Percentiles rank a stretch among this genome's conserved stretches.
These are phyloP conservation scores for Nicotiana tabacum DNA, from an alignment of 257 asterid species.

Conservation along the genomic window DNA sequence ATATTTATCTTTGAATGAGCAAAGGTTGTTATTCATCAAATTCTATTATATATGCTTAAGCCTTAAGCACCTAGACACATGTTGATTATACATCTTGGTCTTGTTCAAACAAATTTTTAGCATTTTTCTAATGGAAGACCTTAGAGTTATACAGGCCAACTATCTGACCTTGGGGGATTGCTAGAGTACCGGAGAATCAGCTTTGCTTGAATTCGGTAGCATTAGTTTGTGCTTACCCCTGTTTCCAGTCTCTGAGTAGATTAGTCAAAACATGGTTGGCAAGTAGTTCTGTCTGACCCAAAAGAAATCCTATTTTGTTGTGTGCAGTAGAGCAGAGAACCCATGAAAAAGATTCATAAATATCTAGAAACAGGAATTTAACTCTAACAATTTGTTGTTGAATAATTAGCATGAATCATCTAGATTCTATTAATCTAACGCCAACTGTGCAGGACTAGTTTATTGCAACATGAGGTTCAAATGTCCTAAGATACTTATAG, in stretches of 20 bases:
- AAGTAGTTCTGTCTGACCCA: background rate
- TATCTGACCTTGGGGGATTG: background rate
- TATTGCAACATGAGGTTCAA: background rate
- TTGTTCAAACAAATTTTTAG: background rate
- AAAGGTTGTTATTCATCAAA: background rate
- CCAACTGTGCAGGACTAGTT: background rate
- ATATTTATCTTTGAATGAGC: background rate
- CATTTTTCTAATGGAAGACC: background rate
- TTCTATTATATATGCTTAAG: background rate
- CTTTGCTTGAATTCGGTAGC: background rate
- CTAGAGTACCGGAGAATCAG: background rate
- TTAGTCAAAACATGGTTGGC: background rate
- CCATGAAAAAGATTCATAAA: background rate
- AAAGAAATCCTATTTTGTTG: background rate
- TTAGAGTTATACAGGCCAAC: background rate
- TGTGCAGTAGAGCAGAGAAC: background rate
- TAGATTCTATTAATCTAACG: background rate
- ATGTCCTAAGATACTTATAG: background rate
- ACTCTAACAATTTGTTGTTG: background rate
- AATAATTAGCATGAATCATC: background rate
- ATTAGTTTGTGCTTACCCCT: background rate
- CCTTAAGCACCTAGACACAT: background rate
- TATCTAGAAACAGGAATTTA: background rate
- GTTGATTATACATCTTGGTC: background rate
- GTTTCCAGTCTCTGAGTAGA: background rate